Percentiles rank a stretch among this genome's conserved stretches.
Conservation (phyloP, 345 rosid species). For the Lepidium sativum region DNA sequence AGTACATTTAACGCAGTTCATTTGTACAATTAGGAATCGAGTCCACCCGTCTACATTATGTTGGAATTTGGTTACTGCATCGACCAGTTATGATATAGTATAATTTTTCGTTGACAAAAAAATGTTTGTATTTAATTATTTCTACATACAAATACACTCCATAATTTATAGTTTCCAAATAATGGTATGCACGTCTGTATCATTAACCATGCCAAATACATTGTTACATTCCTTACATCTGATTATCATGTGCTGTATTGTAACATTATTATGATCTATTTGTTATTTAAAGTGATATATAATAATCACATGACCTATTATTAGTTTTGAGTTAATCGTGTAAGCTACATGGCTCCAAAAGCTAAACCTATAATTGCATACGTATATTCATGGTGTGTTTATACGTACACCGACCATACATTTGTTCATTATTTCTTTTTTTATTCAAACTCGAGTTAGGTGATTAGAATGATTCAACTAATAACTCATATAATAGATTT, state of each 20-base stretch:
- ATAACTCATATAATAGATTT: too few relatives aligned
- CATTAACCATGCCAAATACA: background rate
- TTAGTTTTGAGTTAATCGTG: slow-evolving; percentile 1
- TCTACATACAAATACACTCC: too few relatives aligned
- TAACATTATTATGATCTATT: background rate
- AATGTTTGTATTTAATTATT: too few relatives aligned
- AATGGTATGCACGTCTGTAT: slow-evolving; percentile 5
- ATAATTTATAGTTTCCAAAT: background rate
- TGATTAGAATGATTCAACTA: too few relatives aligned
- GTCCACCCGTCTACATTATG: too few relatives aligned
- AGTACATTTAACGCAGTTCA: too few relatives aligned
- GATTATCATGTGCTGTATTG: slow-evolving; percentile 1
- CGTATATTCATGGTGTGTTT: background rate
- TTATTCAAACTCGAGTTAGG: too few relatives aligned
- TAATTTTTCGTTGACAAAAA: too few relatives aligned
- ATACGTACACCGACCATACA: background rate
- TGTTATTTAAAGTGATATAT: background rate
- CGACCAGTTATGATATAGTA: too few relatives aligned
- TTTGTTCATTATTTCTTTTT: too few relatives aligned
- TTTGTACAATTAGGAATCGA: too few relatives aligned
- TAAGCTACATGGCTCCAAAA: slow-evolving; percentile 5
- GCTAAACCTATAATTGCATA: background rate
- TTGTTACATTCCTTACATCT: background rate
- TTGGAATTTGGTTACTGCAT: too few relatives aligned
- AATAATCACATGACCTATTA: background rate